A percentile compares a stretch with the other conserved stretches of the same genome.
phyloP scores from a whole-genome alignment of 305 asterid genomes.

The Lippia alba region DNA sequence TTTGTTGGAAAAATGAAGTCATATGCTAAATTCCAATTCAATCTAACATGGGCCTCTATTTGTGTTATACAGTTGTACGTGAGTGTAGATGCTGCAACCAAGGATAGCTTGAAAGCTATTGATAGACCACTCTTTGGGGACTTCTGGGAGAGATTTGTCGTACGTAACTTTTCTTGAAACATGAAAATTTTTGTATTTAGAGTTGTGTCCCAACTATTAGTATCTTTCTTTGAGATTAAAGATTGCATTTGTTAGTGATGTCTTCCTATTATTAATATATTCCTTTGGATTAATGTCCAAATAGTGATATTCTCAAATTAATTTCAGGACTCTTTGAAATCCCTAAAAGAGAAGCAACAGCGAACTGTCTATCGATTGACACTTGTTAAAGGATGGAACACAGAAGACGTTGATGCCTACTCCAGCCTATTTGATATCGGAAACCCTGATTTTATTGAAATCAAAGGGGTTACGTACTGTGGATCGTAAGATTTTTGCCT shows the following conservation, averaged over 20 bases:
- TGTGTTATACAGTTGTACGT: conserved; percentile 77
- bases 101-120: conserved; percentile 96
- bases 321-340: conserved; percentile 82
- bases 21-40: too few relatives aligned
- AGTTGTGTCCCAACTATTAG: background rate
- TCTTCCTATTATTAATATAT: conserved; percentile 8
- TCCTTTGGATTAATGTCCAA: background rate
- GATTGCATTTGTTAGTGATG: background rate
- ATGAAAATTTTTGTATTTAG: background rate
- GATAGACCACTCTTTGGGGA: conserved; percentile 95
- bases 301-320: conserved; percentile 22
- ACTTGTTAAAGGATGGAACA: conserved; percentile 95
- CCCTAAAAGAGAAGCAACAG: conserved; percentile 83
- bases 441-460: conserved; percentile 88
- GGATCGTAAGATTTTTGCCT: conserved; percentile 74
- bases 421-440: conserved; percentile 73
- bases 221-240: conserved; percentile 18
- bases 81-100: conserved; percentile 96
- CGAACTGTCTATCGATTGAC: conserved; percentile 93
- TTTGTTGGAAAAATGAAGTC: too few relatives aligned
- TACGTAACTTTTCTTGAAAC: conserved; percentile 42
- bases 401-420: conserved; percentile 91
- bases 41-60: conserved; percentile 25
- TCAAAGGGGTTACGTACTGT: conserved; percentile 98
- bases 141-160: conserved; percentile 96